Percentiles rank a stretch among this genome's conserved stretches.
Evolutionary conservation across 2,329 filamentous ascomycete species (phyloP).

Genomic region (Trematosphaeria pertusa): DNA sequence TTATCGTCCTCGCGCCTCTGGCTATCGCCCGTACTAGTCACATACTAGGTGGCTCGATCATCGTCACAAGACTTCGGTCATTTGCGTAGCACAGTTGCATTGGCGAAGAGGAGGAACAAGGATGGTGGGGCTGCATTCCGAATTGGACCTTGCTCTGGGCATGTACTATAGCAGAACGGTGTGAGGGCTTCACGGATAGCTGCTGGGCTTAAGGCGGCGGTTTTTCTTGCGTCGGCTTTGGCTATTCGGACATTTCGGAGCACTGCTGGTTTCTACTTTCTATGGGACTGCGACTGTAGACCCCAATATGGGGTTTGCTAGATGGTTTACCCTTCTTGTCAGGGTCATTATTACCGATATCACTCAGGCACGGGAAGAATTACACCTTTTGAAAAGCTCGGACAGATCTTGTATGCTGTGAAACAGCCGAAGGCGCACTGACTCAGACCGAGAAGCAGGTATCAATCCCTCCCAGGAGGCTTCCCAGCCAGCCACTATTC

Average conservation of each 20-base stretch:
- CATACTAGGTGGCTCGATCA: background rate
- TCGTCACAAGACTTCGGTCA: constrained; percentile 18
- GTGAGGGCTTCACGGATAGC: background rate
- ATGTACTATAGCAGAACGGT: constrained; percentile 18
- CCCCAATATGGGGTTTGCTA: background rate
- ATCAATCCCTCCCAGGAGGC: background rate
- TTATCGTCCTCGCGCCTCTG: constrained; percentile 43
- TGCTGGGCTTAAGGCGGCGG: background rate
- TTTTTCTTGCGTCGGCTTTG: background rate
- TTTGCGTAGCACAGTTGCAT: no score
- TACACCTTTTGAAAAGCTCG: no score
- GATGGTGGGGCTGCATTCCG: no score
- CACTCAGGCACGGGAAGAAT: no score
- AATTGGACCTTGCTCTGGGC: constrained; percentile 2
- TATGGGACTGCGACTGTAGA: background rate
- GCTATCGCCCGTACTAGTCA: constrained; percentile 40
- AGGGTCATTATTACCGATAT: no score
- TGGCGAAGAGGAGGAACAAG: no score
- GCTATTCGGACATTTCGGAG: background rate
- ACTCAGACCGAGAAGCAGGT: background rate
- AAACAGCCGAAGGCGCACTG: no score
- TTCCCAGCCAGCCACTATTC: no score
- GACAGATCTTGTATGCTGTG: no score
- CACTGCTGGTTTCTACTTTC: constrained; percentile 1
- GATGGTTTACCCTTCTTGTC: no score